Evolutionary conservation across 192 early-diverging fungal genomes (phyloP).

Genomic region (Gonapodya sp.): DNA sequence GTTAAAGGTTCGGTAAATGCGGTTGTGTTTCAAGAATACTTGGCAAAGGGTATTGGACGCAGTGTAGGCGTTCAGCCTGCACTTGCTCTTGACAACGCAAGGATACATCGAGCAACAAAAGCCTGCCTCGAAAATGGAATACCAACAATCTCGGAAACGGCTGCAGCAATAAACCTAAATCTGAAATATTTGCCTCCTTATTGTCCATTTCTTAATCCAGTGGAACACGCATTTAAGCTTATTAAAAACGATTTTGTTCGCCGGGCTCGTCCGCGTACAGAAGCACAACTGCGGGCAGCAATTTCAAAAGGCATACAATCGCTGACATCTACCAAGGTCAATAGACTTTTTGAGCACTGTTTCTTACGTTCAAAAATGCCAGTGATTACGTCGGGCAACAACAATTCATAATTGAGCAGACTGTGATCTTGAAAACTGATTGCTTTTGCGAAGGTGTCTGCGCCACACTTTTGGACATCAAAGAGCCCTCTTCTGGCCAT

Average conservation of each 20-base stretch:
- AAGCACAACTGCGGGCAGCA: neutral
- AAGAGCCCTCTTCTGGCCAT: too few relatives aligned
- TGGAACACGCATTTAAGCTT: neutral
- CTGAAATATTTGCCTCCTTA: slow-evolving; percentile 4
- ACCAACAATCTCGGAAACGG: neutral
- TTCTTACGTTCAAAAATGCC: neutral
- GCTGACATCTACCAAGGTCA: neutral
- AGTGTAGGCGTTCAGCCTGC: neutral
- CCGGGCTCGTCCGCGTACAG: neutral
- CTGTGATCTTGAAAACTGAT: neutral
- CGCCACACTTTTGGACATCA: neutral
- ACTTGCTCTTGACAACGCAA: neutral
- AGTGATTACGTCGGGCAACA: neutral
- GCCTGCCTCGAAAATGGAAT: neutral
- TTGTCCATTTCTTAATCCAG: neutral
- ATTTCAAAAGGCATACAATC: neutral
- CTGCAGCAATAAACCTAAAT: neutral
- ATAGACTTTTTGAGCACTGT: neutral
- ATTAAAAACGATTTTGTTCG: neutral
- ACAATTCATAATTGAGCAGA: neutral
- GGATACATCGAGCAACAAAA: neutral
- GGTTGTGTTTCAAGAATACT: neutral
- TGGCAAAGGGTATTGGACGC: neutral
- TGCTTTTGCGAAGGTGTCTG: neutral
- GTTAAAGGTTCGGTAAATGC: neutral